A percentile compares a stretch with the other conserved stretches of the same genome.
Evolutionary conservation across 2,329 filamentous ascomycete genomes (phyloP).

Genomic region (Neonectria coccinea): DNA sequence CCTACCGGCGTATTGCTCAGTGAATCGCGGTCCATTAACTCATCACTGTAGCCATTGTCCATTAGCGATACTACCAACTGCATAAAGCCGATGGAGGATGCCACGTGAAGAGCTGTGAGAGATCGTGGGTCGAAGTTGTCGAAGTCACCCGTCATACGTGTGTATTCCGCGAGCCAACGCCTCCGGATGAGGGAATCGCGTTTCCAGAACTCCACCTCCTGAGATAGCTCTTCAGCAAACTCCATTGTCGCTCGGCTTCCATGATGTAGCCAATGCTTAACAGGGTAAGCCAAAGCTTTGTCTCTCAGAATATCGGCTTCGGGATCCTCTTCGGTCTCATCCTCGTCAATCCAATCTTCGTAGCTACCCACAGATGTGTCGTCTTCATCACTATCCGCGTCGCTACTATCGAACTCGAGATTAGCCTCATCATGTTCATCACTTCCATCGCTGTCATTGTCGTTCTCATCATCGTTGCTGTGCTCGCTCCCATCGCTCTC

Average conservation of each 20-base stretch:
- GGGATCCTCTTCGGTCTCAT: conserved; percentile 37
- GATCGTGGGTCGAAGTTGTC: conserved; percentile 45
- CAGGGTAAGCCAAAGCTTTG: conserved; percentile 50
- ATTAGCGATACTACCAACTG: conserved; percentile 54
- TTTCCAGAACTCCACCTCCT: conserved; percentile 55
- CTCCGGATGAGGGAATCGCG: conserved; percentile 50
- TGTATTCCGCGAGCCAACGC: conserved; percentile 54
- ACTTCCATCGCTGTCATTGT: conserved; percentile 33
- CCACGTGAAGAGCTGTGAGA: conserved; percentile 54
- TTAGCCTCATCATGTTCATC: conserved; percentile 15
- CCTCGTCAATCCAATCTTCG: conserved; percentile 32
- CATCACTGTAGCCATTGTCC: conserved; percentile 51
- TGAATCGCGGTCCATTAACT: conserved; percentile 49
- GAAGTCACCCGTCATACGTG: conserved; percentile 48
- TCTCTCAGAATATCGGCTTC: conserved; percentile 46
- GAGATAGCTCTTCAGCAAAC: conserved; percentile 55
- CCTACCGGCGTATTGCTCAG: conserved; percentile 51
- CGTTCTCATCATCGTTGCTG: neutral
- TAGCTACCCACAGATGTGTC: conserved; percentile 16
- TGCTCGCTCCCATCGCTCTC: neutral
- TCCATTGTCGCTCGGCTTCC: conserved; percentile 56
- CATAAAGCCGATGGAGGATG: conserved; percentile 53
- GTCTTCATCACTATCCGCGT: conserved; percentile 23
- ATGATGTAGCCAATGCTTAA: conserved; percentile 57
- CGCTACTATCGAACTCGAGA: conserved; percentile 18